Evolutionary conservation across 352 stramenopile genomes (phyloP).

Genomic region (Globisporangium parvum): DNA sequence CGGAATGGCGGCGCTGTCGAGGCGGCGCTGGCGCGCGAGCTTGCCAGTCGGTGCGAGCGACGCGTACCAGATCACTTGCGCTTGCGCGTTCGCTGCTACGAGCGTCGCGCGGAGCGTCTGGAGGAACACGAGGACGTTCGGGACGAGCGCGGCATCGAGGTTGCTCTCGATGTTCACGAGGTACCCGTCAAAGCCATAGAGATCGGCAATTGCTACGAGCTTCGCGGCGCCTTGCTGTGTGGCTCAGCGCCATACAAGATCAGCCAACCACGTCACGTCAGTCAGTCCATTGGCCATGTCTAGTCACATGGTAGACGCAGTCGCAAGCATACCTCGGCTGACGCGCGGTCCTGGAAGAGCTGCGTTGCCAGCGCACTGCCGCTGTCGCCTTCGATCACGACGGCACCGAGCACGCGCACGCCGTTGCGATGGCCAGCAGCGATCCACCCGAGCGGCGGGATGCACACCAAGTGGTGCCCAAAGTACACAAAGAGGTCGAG

Average conservation of each 20-base stretch:
- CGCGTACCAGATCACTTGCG: conserved; percentile 52
- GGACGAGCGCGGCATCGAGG: conserved; percentile 18
- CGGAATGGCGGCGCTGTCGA: conserved; percentile 27
- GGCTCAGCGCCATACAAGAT: not conserved
- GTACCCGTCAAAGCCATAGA: conserved; percentile 51
- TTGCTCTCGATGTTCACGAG: conserved; percentile 62
- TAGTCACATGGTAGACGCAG: not conserved
- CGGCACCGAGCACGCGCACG: conserved; percentile 35
- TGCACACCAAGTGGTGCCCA: conserved; percentile 41
- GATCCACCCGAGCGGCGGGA: conserved; percentile 38
- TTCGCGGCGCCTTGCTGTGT: conserved; percentile 26
- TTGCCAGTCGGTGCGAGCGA: conserved; percentile 30
- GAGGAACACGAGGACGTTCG: conserved; percentile 31
- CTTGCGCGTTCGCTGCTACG: conserved; percentile 17
- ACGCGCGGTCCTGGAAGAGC: conserved; percentile 21
- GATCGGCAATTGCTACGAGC: conserved; percentile 28
- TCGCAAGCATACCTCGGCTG: conserved; percentile 18
- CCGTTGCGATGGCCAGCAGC: conserved; percentile 40
- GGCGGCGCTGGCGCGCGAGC: conserved; percentile 24
- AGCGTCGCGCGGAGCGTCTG: conserved; percentile 19
- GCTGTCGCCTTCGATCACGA: conserved; percentile 34
- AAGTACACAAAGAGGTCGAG: conserved; percentile 58
- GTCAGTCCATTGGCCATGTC: not conserved
- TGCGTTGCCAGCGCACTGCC: conserved; percentile 22
- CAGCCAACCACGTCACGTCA: not conserved